These are phyloP conservation scores for Bipolaris victoriae DNA, from an alignment of 2,329 filamentous ascomycete species.

Conservation along the genomic window DNA sequence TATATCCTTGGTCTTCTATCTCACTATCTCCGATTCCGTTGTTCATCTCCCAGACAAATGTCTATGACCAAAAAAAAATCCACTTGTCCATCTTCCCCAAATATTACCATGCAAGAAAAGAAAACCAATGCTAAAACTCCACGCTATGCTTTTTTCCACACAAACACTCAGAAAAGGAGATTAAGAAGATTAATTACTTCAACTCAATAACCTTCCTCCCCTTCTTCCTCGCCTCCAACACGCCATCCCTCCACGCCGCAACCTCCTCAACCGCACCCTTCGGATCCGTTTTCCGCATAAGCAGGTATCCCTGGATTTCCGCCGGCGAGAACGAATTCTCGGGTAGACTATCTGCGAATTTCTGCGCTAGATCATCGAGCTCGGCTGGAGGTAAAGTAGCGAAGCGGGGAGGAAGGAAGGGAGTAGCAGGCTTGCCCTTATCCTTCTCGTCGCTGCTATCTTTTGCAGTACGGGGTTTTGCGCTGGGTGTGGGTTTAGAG, in stretches of 20 bases:
- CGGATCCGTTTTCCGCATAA: slow-evolving; percentile 15
- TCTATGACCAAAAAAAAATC: too few species aligned
- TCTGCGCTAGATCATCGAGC: background rate
- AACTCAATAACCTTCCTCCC: slow-evolving; percentile 14
- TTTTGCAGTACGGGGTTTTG: background rate
- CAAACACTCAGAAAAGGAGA: too few species aligned
- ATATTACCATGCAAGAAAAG: too few species aligned
- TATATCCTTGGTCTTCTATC: too few species aligned
- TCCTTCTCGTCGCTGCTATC: background rate
- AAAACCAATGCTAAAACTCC: too few species aligned
- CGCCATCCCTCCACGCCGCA: slow-evolving; percentile 3
- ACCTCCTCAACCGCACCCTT: slow-evolving; percentile 8
- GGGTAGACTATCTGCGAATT: slow-evolving; percentile 17
- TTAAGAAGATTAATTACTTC: background rate
- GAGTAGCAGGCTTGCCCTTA: background rate
- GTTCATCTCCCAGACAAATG: too few species aligned
- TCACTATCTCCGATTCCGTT: too few species aligned
- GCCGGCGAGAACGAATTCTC: slow-evolving; percentile 16
- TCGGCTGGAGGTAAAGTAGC: background rate
- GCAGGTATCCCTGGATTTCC: slow-evolving; percentile 23
- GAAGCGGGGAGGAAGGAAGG: background rate
- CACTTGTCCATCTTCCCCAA: too few species aligned
- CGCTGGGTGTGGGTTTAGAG: background rate
- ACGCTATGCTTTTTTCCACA: too few species aligned
- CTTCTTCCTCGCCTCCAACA: slow-evolving; percentile 14